phyloP scores from a whole-genome alignment of 2,329 filamentous ascomycete genomes.

The Dactylonectria estremocensis region DNA sequence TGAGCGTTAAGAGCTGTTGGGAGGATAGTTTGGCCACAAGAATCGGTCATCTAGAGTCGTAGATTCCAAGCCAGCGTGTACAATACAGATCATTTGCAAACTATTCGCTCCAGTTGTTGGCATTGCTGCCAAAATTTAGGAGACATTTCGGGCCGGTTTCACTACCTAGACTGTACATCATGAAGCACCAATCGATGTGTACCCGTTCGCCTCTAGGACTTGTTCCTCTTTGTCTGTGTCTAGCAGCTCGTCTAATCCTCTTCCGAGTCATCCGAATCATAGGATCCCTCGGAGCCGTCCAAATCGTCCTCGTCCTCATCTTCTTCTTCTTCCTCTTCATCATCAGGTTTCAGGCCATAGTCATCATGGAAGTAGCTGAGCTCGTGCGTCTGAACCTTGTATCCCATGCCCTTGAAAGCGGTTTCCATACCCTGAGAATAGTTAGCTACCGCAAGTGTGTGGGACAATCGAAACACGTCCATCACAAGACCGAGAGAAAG shows the following conservation, averaged over 20 bases:
- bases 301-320: constrained; percentile 57
- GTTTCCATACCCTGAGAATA: constrained; percentile 77
- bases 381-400: constrained; percentile 81
- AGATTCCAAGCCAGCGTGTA: constrained; percentile 41
- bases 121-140: constrained; percentile 40
- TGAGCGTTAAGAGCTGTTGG: constrained; percentile 8
- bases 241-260: constrained; percentile 44
- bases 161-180: not conserved
- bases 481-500: not conserved
- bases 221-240: constrained; percentile 13
- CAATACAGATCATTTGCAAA: constrained; percentile 37
- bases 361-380: constrained; percentile 89
- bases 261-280: constrained; percentile 49
- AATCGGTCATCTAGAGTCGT: constrained; percentile 32
- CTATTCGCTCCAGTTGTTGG: constrained; percentile 34
- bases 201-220: constrained; percentile 21
- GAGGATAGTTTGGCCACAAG: constrained; percentile 8
- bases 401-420: constrained; percentile 82
- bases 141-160: constrained; percentile 10
- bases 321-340: constrained; percentile 69
- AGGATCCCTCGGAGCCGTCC: constrained; percentile 50
- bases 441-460: constrained; percentile 25
- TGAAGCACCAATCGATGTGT: constrained; percentile 1
- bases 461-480: not conserved
- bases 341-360: constrained; percentile 83